Evolutionary conservation across 768 basidiomycete genomes (phyloP).

Genomic region (Macrolepiota albuminosa): DNA sequence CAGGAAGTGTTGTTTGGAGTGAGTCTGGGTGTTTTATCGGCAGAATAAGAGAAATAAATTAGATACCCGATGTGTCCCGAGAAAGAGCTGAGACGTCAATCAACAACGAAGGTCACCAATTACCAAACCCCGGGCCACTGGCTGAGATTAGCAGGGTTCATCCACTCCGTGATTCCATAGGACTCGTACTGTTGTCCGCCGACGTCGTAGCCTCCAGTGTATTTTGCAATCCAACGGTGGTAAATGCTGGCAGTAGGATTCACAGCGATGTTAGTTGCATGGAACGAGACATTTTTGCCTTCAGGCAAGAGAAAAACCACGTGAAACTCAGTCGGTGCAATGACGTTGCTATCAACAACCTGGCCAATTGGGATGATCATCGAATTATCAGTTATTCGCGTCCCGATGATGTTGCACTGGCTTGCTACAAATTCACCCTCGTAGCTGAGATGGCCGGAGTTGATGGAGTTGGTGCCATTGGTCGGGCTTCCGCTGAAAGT

Average conservation of each 20-base stretch:
- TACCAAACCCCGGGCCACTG: constrained; percentile 22
- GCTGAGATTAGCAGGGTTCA: constrained; percentile 10
- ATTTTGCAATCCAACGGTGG: constrained; percentile 13
- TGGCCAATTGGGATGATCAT: constrained; percentile 10
- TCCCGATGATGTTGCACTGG: constrained; percentile 15
- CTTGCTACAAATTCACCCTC: constrained; percentile 9
- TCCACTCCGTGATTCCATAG: constrained; percentile 15
- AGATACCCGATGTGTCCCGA: too few relatives aligned
- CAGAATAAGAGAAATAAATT: too few relatives aligned
- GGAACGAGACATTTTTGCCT: constrained; percentile 10
- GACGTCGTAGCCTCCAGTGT: constrained; percentile 7
- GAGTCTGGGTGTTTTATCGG: too few relatives aligned
- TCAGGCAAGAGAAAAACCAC: constrained; percentile 9
- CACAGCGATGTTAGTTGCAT: constrained; percentile 11
- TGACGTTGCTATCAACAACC: constrained; percentile 6
- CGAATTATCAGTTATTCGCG: constrained; percentile 11
- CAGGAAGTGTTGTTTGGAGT: too few relatives aligned
- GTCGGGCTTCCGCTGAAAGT: constrained; percentile 12
- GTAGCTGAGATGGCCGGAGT: constrained; percentile 13
- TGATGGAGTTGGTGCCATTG: constrained; percentile 13
- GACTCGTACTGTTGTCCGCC: constrained; percentile 5
- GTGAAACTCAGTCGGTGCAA: constrained; percentile 11
- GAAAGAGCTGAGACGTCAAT: not conserved
- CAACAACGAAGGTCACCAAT: constrained; percentile 20
- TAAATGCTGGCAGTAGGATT: constrained; percentile 13